These are phyloP conservation scores for Schizopora paradoxa DNA, from an alignment of 1,284 basidiomycete species.

Conservation along the genomic window DNA sequence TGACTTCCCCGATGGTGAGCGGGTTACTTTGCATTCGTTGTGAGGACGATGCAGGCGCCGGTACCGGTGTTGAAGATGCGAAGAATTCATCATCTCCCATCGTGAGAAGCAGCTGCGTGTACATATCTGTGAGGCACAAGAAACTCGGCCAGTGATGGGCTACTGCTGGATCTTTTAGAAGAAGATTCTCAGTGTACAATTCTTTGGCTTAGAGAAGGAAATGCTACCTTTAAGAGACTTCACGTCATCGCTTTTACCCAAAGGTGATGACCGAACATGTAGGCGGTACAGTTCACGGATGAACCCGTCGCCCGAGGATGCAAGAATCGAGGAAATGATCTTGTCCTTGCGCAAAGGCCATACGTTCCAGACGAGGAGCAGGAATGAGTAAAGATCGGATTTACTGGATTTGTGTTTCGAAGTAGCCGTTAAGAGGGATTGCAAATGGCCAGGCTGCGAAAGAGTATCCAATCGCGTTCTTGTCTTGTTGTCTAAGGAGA, in stretches of 20 bases:
- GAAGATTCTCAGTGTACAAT: conserved; percentile 17
- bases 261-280: conserved; percentile 54
- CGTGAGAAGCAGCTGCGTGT: conserved; percentile 81
- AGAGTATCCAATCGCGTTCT: conserved; percentile 25
- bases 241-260: conserved; percentile 46
- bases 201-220: conserved; percentile 11
- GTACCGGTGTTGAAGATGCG: conserved; percentile 31
- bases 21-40: conserved; percentile 73
- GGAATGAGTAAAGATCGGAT: conserved; percentile 43
- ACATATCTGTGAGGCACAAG: conserved; percentile 78
- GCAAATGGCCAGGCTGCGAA: conserved; percentile 24
- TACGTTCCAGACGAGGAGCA: conserved; percentile 47
- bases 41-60: conserved; percentile 21
- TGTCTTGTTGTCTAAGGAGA: conserved; percentile 12
- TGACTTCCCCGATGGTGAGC: conserved; percentile 80
- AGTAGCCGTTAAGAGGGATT: conserved; percentile 19
- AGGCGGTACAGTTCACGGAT: conserved; percentile 71
- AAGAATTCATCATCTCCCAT: conserved; percentile 99
- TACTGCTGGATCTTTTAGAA: conserved; percentile 36
- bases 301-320: conserved; percentile 52
- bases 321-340: conserved; percentile 44
- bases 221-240: conserved; percentile 36
- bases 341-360: conserved; percentile 58
- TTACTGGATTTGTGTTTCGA: conserved; percentile 33
- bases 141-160: conserved; percentile 57